Evolutionary conservation across 78 protist species (phyloP).

Genomic region (Monosiga brevicollis): DNA sequence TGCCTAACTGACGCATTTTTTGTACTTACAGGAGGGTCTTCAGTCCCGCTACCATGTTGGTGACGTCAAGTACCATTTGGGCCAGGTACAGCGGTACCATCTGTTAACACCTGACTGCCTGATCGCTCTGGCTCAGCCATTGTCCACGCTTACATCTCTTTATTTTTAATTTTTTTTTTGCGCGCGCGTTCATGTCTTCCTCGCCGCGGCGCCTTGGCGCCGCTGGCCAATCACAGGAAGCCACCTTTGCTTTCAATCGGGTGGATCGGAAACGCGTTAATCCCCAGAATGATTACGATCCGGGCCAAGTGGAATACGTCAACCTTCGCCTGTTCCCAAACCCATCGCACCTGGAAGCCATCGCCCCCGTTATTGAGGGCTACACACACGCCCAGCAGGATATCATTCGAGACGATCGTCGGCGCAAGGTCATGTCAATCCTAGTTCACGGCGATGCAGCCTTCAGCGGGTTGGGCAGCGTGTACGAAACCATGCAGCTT

Average conservation of each 20-base stretch:
- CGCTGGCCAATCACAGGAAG: neutral
- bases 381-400: conserved; percentile 83
- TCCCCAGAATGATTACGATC: neutral
- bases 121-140: too few relatives aligned
- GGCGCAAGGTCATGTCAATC: conserved; percentile 1
- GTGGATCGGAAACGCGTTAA: neutral
- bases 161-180: too few relatives aligned
- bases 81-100: neutral
- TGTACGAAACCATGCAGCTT: conserved; percentile 45
- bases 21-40: too few relatives aligned
- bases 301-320: neutral
- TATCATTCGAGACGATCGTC: neutral
- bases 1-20: too few relatives aligned
- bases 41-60: neutral
- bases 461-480: conserved; percentile 65
- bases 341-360: conserved; percentile 36
- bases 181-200: neutral
- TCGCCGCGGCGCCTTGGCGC: neutral
- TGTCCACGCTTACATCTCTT: too few relatives aligned
- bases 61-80: neutral
- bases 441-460: conserved; percentile 96
- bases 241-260: neutral
- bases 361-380: conserved; percentile 89
- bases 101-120: too few relatives aligned
- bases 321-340: neutral